Evolutionary conservation across 148 eudicot species (phyloP), one percentile per base, ranked within the genome.

Genomic region (Amaranthus palmeri): DNA sequence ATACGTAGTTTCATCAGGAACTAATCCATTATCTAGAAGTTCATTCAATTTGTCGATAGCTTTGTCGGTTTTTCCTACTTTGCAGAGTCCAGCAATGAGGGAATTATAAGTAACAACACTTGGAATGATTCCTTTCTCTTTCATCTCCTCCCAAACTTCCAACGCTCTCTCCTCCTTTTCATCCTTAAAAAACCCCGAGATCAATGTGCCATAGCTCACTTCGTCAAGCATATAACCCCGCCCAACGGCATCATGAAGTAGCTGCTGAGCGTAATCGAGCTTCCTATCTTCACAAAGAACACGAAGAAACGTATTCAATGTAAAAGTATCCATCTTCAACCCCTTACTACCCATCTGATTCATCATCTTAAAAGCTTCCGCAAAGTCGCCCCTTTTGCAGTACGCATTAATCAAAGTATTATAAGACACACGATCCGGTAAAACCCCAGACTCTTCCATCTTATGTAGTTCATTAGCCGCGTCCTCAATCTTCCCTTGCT

Each of bases 141-240:
- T 90, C 98, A 90, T 93, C 80, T 87, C 95, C 47, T 87, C 87
- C 98, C 98, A 93, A 9, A 88, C 73, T 75, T 81, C 73, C 81
- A 86, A 74, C 65, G 95, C 95, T 59, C 61, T 70, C 3, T 72
- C 86, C 58, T 76, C 84, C 66, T 93, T 86, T 69, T 70, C 82
- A 64, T 79, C 86, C 79, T 78, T 84, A 57, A 81, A 93, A 77
- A 82, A 85, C 8, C 90, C 96, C 46, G 76, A 69, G 56, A 93
- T 87, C 63, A 93, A 74, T 47, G 92, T 90, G 47, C 95, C 92
- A 81, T 88, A 92, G 78, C 90, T 90, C 58, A 92, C 98, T 71
- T 83, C 83, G 64, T 92, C 89, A 40, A 88, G 68, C 45, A 83
- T 53, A 82, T 93, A 90, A n/a, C 98, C 95, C 54, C 85, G 81